A percentile compares a stretch with the other conserved stretches of the same genome.
These are phyloP conservation scores for Eucalyptus grandis DNA, from an alignment of 345 rosid species.

Conservation along the genomic window DNA sequence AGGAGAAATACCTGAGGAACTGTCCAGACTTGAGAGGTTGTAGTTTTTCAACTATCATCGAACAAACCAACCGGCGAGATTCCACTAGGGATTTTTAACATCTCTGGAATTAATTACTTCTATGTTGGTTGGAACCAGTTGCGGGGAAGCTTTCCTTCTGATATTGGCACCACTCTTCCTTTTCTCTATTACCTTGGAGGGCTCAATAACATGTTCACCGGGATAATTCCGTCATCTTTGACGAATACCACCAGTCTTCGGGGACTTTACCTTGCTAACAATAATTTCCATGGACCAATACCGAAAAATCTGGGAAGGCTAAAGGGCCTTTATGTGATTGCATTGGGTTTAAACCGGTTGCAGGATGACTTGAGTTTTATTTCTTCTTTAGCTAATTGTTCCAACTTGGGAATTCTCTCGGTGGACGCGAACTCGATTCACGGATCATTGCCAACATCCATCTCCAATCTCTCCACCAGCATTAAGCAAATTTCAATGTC, in stretches of 20 bases:
- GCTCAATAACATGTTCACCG: not conserved
- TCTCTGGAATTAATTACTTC: not conserved
- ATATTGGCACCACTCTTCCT: not conserved
- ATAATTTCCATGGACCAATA: not conserved
- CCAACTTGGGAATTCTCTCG: too few relatives aligned
- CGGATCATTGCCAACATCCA: not conserved
- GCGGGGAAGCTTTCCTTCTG: not conserved
- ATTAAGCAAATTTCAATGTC: not conserved
- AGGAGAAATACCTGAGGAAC: not conserved
- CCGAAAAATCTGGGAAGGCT: too few relatives aligned
- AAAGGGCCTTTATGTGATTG: too few relatives aligned
- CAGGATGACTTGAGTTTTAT: too few relatives aligned
- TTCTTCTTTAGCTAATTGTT: too few relatives aligned
- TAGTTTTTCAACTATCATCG: not conserved
- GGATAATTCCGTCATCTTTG: not conserved
- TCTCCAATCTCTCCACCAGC: not conserved
- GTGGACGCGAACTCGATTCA: not conserved
- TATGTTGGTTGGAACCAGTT: accelerated
- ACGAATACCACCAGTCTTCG: not conserved
- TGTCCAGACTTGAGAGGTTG: not conserved
- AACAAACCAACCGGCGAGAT: not conserved
- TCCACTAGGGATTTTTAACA: not conserved
- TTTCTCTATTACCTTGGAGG: not conserved
- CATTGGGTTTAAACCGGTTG: too few relatives aligned
- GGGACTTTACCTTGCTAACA: not conserved